Percentiles rank a stretch among this genome's conserved stretches.
Conservation (phyloP, 2,329 filamentous ascomycete species). For the Aspergillus fischeri region DNA sequence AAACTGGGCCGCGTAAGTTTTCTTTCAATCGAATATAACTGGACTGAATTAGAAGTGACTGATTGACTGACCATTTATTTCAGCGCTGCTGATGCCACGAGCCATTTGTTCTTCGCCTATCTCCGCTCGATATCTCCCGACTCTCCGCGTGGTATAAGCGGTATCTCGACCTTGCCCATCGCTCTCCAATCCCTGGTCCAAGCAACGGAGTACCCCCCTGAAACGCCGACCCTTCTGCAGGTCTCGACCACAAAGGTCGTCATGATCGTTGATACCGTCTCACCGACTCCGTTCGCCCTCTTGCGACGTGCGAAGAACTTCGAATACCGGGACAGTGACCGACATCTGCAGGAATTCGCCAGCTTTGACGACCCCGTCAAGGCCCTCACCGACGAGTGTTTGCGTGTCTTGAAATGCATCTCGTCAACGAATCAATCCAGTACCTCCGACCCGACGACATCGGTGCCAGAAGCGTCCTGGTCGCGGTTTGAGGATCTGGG, state of each 20-base stretch:
- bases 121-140: conserved; percentile 86
- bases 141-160: conserved; percentile 61
- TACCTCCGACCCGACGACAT: conserved; percentile 65
- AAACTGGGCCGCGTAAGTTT: conserved; percentile 70
- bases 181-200: conserved; percentile 86
- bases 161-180: conserved; percentile 81
- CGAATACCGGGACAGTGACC: conserved; percentile 86
- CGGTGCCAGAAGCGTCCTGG: conserved; percentile 85
- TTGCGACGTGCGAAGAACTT: conserved; percentile 90
- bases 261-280: conserved; percentile 95
- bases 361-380: conserved; percentile 84
- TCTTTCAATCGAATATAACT: neutral
- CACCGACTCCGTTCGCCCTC: conserved; percentile 87
- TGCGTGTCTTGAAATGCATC: conserved; percentile 82
- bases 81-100: conserved; percentile 90
- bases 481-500: conserved; percentile 94
- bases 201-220: conserved; percentile 90
- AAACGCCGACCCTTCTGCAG: conserved; percentile 70
- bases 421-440: conserved; percentile 84
- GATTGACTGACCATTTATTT: conserved; percentile 31
- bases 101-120: conserved; percentile 97
- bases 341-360: conserved; percentile 77
- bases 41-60: neutral
- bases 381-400: conserved; percentile 89
- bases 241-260: conserved; percentile 81